These are phyloP conservation scores for Butyriboletus loyo DNA, from an alignment of 768 basidiomycete species.

Conservation along the genomic window DNA sequence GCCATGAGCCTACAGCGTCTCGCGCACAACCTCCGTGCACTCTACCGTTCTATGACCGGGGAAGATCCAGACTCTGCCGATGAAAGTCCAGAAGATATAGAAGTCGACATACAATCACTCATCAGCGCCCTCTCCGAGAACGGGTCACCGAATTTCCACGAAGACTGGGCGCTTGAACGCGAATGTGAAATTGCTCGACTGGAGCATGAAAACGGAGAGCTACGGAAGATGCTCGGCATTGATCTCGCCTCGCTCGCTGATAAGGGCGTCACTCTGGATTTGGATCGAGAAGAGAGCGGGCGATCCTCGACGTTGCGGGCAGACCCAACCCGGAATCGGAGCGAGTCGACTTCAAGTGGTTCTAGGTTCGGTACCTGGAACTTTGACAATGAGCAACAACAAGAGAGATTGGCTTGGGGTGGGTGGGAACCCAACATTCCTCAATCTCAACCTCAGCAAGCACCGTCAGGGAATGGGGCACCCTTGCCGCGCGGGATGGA, in stretches of 20 bases:
- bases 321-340: constrained; percentile 24
- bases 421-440: constrained; percentile 28
- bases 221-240: constrained; percentile 76
- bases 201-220: constrained; percentile 75
- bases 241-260: constrained; percentile 53
- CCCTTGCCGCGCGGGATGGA: constrained; percentile 50
- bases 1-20: constrained; percentile 71
- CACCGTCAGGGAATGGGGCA: constrained; percentile 18
- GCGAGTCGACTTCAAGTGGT: constrained; percentile 23
- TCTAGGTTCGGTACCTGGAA: constrained; percentile 27
- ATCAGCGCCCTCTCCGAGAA: constrained; percentile 43
- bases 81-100: constrained; percentile 30
- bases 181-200: constrained; percentile 84
- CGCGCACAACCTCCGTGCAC: constrained; percentile 63
- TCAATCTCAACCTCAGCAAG: constrained; percentile 32
- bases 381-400: constrained; percentile 30
- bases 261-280: constrained; percentile 51
- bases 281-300: constrained; percentile 44
- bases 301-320: constrained; percentile 26
- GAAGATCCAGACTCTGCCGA: constrained; percentile 42
- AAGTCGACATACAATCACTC: constrained; percentile 41
- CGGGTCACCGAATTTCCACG: constrained; percentile 39
- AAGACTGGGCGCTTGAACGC: constrained; percentile 86
- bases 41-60: constrained; percentile 68
- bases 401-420: constrained; percentile 23